Evolutionary conservation across 1,284 basidiomycete genomes (phyloP).

Genomic region (Austroboletus novae-zelandiae): DNA sequence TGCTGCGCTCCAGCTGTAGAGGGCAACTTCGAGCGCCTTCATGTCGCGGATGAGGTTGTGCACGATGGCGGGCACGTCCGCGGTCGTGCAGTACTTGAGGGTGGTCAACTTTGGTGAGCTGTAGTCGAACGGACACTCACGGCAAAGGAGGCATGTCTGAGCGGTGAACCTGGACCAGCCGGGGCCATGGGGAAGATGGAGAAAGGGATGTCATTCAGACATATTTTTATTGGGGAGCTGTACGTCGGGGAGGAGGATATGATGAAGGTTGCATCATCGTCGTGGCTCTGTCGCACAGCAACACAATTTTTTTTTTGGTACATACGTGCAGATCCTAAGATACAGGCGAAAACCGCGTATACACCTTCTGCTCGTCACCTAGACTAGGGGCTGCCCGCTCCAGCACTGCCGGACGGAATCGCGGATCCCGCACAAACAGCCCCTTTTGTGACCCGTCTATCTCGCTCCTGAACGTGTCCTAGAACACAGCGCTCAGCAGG

Average conservation of each 20-base stretch:
- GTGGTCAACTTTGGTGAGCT: too few species aligned
- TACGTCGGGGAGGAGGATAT: not conserved
- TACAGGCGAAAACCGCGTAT: slow-evolving; percentile 17
- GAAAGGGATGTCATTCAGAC: too few species aligned
- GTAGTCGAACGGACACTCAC: too few species aligned
- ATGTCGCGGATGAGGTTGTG: slow-evolving; percentile 84
- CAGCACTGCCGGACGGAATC: slow-evolving; percentile 7
- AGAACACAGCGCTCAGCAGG: slow-evolving; percentile 8
- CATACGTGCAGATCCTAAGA: not conserved
- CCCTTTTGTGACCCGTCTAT: slow-evolving; percentile 17
- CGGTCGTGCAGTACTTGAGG: not conserved
- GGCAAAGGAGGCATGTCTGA: too few species aligned
- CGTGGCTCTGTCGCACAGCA: slow-evolving; percentile 1
- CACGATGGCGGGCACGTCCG: slow-evolving; percentile 66
- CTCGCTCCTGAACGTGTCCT: slow-evolving; percentile 18
- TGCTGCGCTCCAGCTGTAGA: slow-evolving; percentile 74
- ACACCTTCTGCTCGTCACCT: not conserved
- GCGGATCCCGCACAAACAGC: slow-evolving; percentile 19
- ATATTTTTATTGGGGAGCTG: not conserved
- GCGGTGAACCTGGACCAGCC: slow-evolving; percentile 18
- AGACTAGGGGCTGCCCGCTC: too few species aligned
- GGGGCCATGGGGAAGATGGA: slow-evolving; percentile 12
- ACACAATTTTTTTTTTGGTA: too few species aligned
- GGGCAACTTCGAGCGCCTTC: slow-evolving; percentile 79
- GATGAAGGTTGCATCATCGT: too few species aligned